Conservation (phyloP, 257 asterid genomes). For the Nicotiana attenuata region DNA sequence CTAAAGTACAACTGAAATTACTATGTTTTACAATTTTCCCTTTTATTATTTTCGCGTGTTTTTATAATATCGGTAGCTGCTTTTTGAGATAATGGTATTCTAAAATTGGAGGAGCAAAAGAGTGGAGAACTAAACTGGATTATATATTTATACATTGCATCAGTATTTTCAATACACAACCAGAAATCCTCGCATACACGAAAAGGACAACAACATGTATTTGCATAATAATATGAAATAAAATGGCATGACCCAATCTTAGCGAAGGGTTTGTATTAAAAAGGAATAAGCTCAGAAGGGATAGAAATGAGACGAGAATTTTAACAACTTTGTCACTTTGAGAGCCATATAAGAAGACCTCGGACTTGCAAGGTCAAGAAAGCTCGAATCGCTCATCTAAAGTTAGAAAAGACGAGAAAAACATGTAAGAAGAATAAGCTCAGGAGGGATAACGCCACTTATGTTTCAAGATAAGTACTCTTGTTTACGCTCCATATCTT, state of each 20-base stretch:
- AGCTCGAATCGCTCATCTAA: neutral
- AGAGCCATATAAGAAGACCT: neutral
- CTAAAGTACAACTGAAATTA: neutral
- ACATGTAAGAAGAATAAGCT: neutral
- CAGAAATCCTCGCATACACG: neutral
- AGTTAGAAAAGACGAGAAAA: neutral
- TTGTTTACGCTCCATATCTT: neutral
- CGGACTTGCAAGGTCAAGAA: constrained; percentile 14
- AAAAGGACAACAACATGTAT: neutral
- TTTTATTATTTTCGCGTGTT: neutral
- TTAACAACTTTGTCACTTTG: neutral
- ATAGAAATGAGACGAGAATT: neutral
- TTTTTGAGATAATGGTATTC: neutral
- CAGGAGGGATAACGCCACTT: neutral
- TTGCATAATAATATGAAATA: neutral
- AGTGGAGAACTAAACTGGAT: neutral
- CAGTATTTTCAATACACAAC: neutral
- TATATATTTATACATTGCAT: neutral
- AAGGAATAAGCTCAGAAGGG: constrained; percentile 2
- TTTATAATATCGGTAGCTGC: neutral
- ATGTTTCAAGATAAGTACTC: neutral
- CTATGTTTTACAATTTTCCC: neutral
- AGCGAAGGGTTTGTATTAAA: neutral
- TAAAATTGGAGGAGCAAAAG: neutral
- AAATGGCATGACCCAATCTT: neutral